These are phyloP conservation scores for Lathyrus oleraceus DNA, from an alignment of 306 rosid genomes.

Conservation along the genomic window DNA sequence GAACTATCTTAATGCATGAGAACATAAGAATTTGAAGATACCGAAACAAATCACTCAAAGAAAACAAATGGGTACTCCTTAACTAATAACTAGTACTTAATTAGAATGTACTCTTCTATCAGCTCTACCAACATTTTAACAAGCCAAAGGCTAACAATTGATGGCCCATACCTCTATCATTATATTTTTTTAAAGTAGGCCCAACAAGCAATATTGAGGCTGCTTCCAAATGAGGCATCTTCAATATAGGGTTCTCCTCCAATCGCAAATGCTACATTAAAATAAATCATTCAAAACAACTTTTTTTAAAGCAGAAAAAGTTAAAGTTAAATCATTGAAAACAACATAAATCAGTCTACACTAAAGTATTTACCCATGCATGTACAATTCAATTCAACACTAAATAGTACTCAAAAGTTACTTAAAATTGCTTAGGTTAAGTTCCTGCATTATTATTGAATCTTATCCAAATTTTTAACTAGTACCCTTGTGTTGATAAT, in stretches of 20 bases:
- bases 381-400: neutral
- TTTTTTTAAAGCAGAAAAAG: too few relatives aligned
- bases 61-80: constrained; percentile 3
- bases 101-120: constrained; percentile 8
- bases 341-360: constrained; percentile 23
- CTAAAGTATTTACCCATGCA: neutral
- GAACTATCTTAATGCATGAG: constrained; percentile 10
- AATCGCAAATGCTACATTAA: constrained; percentile 84
- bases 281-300: constrained; percentile 23
- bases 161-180: constrained; percentile 79
- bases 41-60: constrained; percentile 18
- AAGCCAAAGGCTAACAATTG: constrained; percentile 31
- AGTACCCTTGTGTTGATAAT: neutral
- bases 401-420: constrained; percentile 23
- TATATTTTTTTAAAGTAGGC: constrained; percentile 87
- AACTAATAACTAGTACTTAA: neutral
- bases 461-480: neutral
- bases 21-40: constrained; percentile 22
- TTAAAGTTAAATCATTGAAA: constrained; percentile 32
- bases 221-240: constrained; percentile 92
- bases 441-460: neutral
- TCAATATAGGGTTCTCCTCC: constrained; percentile 96
- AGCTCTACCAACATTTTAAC: constrained; percentile 9
- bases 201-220: constrained; percentile 95
- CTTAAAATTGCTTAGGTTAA: constrained; percentile 1